phyloP scores from a whole-genome alignment of 257 asterid genomes.

The Primulina eburnea region DNA sequence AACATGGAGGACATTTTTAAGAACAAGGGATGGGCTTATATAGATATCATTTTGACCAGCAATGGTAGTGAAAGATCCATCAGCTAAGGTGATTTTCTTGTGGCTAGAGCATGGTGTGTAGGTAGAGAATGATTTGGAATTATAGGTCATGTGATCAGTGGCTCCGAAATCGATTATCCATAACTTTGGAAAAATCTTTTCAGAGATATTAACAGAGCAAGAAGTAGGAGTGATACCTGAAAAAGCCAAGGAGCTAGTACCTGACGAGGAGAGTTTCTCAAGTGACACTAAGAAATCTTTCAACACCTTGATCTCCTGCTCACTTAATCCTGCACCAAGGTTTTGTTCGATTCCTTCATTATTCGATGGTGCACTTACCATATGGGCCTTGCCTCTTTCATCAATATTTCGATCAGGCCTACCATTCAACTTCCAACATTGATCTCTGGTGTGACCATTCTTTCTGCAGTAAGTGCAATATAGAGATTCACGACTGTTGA shows the following conservation, averaged over 20 bases:
- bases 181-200: background rate
- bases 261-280: background rate
- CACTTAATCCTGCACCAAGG: background rate
- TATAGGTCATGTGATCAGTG: no score
- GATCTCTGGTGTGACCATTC: background rate
- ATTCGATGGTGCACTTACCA: background rate
- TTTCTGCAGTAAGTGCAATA: no score
- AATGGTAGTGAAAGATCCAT: background rate
- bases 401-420: background rate
- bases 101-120: no score
- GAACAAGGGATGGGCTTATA: background rate
- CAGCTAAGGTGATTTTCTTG: no score
- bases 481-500: no score
- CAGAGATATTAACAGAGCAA: background rate
- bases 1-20: slow-evolving; percentile 21
- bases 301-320: background rate
- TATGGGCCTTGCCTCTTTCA: background rate
- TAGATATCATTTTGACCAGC: slow-evolving; percentile 21
- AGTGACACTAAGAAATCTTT: background rate
- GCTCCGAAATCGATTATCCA: no score
- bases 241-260: slow-evolving; percentile 14
- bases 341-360: background rate
- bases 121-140: no score
- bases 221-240: background rate
- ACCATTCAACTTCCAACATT: no score